These are phyloP conservation scores for Chlamydomonas sp. DNA, from an alignment of 139 green algal genomes.

Conservation along the genomic window DNA sequence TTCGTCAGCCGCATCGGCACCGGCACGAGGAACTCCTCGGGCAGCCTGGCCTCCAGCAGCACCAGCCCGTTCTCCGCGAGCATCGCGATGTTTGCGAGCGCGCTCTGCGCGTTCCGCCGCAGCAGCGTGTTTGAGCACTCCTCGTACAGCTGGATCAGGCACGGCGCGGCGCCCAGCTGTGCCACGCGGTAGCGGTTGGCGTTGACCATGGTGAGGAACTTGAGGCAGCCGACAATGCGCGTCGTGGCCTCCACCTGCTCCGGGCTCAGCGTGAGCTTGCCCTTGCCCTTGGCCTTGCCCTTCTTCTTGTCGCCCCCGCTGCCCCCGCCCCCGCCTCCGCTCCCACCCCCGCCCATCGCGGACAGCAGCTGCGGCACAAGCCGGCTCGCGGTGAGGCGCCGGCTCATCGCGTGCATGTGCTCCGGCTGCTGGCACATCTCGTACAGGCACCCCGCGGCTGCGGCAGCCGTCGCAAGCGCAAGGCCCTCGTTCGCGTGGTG, in stretches of 20 bases:
- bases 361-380: slow-evolving; percentile 14
- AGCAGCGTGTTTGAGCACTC: slow-evolving; percentile 25
- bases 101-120: slow-evolving; percentile 22
- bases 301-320: slow-evolving; percentile 19
- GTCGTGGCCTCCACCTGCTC: slow-evolving; percentile 18
- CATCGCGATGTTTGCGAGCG: slow-evolving; percentile 22
- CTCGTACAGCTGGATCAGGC: slow-evolving; percentile 18
- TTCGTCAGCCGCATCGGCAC: slow-evolving; percentile 20
- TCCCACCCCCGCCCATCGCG: slow-evolving; percentile 2
- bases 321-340: background rate
- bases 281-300: slow-evolving; percentile 26
- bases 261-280: slow-evolving; percentile 19
- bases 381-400: slow-evolving; percentile 6
- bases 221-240: slow-evolving; percentile 19
- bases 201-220: slow-evolving; percentile 24
- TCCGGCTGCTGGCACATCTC: slow-evolving; percentile 16
- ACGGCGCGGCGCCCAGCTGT: slow-evolving; percentile 13
- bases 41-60: slow-evolving; percentile 24
- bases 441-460: slow-evolving; percentile 22
- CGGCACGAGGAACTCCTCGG: slow-evolving; percentile 25
- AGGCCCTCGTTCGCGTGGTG: background rate
- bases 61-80: slow-evolving; percentile 27
- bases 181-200: slow-evolving; percentile 26
- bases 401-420: slow-evolving; percentile 20
- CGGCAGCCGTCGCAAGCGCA: background rate